Evolutionary conservation across 441 rosid genomes (phyloP).

Genomic region (Gossypium gossypioides): DNA sequence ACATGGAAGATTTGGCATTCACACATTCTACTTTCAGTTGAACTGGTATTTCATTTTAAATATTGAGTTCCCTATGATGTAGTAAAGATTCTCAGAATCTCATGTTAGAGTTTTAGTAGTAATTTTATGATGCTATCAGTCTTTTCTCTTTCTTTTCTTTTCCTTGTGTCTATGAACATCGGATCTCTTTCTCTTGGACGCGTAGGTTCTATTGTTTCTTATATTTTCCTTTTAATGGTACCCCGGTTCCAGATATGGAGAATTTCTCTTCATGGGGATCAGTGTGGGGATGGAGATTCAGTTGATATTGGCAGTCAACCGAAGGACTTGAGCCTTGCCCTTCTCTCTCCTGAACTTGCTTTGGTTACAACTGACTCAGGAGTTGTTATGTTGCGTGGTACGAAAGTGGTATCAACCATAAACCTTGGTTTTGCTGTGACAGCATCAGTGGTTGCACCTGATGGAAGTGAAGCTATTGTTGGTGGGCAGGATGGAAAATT

Average conservation of each 20-base stretch:
- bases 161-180: background rate
- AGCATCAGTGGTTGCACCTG: conserved; percentile 71
- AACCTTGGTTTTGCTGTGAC: conserved; percentile 72
- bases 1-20: background rate
- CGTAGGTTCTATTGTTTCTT: background rate
- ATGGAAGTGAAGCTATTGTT: conserved; percentile 79
- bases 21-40: background rate
- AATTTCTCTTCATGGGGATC: conserved; percentile 54
- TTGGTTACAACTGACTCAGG: conserved; percentile 67
- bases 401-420: conserved; percentile 57
- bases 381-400: conserved; percentile 58
- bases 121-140: background rate
- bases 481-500: conserved; percentile 83
- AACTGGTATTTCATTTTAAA: background rate
- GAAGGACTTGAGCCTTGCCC: conserved; percentile 73
- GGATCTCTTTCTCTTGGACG: background rate
- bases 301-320: conserved; percentile 78
- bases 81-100: background rate
- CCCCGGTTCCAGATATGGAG: conserved; percentile 51
- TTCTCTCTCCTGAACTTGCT: conserved; percentile 53
- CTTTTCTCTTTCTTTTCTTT: background rate
- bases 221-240: conserved; percentile 15
- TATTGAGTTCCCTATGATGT: background rate
- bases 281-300: conserved; percentile 52
- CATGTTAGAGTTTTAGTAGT: background rate